phyloP scores from a whole-genome alignment of 495 filamentous ascomycete genomes.

The Chaetomium tenue region DNA sequence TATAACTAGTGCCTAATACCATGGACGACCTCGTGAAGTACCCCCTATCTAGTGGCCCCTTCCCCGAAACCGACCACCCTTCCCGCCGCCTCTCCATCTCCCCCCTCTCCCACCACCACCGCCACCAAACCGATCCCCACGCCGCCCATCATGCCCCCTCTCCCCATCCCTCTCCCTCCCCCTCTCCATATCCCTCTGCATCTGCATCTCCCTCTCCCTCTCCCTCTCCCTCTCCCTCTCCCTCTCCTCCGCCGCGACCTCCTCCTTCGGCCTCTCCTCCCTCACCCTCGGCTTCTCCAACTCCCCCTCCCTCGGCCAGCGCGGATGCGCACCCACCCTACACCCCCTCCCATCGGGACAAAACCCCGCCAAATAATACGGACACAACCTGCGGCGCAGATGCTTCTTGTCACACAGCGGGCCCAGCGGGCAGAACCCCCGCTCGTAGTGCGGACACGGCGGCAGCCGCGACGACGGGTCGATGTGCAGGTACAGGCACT shows the following conservation, averaged over 20 bases:
- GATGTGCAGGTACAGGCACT: slow-evolving; percentile 94
- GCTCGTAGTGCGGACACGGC: slow-evolving; percentile 89
- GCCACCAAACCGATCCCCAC: slow-evolving; percentile 40
- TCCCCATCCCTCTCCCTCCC: slow-evolving; percentile 32
- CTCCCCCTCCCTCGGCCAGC: slow-evolving; percentile 61
- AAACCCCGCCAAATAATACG: slow-evolving; percentile 90
- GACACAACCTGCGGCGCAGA: slow-evolving; percentile 70
- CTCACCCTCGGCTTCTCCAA: slow-evolving; percentile 71
- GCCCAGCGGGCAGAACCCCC: slow-evolving; percentile 91
- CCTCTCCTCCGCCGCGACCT: slow-evolving; percentile 13
- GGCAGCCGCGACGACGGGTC: slow-evolving; percentile 77
- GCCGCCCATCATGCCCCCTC: slow-evolving; percentile 29
- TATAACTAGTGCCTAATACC: not conserved
- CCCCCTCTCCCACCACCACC: slow-evolving; percentile 35
- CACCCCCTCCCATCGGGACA: slow-evolving; percentile 79
- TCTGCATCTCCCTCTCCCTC: slow-evolving; percentile 23
- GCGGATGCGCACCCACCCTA: slow-evolving; percentile 74
- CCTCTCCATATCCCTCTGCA: slow-evolving; percentile 19
- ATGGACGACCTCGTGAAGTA: not conserved
- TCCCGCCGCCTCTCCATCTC: slow-evolving; percentile 32
- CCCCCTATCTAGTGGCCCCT: slow-evolving; percentile 18
- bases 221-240: slow-evolving; percentile 17
- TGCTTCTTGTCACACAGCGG: slow-evolving; percentile 84
- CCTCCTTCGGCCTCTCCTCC: slow-evolving; percentile 48
- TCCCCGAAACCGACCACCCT: slow-evolving; percentile 33